Evolutionary conservation across 306 rosid genomes (phyloP).

Genomic region (Alnus glutinosa): DNA sequence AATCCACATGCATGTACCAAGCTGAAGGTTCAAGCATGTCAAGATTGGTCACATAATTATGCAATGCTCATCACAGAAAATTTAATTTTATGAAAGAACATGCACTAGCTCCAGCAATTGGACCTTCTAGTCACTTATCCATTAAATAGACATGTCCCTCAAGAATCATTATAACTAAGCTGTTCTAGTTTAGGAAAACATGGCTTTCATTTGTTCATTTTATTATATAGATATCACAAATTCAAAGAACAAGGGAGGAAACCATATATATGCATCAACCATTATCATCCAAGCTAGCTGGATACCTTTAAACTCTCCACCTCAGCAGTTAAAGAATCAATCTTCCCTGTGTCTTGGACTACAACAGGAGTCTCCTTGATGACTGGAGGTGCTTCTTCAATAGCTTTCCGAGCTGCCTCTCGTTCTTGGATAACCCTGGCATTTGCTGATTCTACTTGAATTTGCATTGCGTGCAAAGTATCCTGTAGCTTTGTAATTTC

Average conservation of each 20-base stretch:
- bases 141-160: constrained; percentile 5
- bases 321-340: constrained; percentile 74
- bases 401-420: constrained; percentile 81
- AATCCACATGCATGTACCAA: not conserved
- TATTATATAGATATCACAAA: constrained; percentile 9
- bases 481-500: constrained; percentile 81
- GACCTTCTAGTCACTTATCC: not conserved
- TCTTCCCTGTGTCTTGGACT: constrained; percentile 86
- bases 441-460: constrained; percentile 91
- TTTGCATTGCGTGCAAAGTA: constrained; percentile 74
- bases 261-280: not conserved
- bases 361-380: constrained; percentile 97
- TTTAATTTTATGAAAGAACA: constrained; percentile 11
- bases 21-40: constrained; percentile 2
- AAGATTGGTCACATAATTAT: constrained; percentile 10
- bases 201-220: not conserved
- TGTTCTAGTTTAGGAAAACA: constrained; percentile 19
- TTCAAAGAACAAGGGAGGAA: constrained; percentile 17
- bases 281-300: constrained; percentile 12
- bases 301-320: constrained; percentile 82
- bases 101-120: constrained; percentile 26
- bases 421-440: constrained; percentile 78
- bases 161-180: not conserved
- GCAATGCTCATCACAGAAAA: not conserved
- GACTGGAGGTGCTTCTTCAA: constrained; percentile 97